Percentiles rank a stretch among this genome's conserved stretches.
Conservation (phyloP, 140 eudicot genomes). For the Cichorium intybus region DNA sequence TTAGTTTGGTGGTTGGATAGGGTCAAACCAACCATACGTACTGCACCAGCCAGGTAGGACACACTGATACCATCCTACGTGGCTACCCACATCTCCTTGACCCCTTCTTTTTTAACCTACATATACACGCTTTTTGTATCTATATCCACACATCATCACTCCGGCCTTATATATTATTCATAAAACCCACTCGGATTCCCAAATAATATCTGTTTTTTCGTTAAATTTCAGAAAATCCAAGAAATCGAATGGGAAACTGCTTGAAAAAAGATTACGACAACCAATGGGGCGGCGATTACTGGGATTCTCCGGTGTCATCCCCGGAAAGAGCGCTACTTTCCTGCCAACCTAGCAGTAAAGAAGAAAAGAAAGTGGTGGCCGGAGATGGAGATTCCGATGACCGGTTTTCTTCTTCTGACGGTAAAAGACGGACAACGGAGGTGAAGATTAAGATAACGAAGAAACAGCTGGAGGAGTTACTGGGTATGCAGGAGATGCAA, state of each 20-base stretch:
- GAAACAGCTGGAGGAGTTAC: conserved; percentile 49
- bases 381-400: conserved; percentile 22
- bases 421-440: conserved; percentile 25
- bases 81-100: conserved; percentile 30
- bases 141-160: not conserved
- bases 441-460: conserved; percentile 58
- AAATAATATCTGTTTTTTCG: conserved; percentile 6
- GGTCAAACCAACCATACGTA: conserved; percentile 27
- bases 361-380: not conserved
- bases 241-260: conserved; percentile 61
- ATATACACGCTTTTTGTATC: conserved; percentile 7
- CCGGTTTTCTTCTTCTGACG: conserved; percentile 8
- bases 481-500: conserved; percentile 40
- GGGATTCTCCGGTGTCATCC: conserved; percentile 38
- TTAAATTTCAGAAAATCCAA: not conserved
- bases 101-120: conserved; percentile 13
- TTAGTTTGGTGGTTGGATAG: conserved; percentile 8
- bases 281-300: conserved; percentile 69
- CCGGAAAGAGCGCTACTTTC: conserved; percentile 19
- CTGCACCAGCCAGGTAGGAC: conserved; percentile 41
- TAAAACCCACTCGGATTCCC: conserved; percentile 2
- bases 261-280: conserved; percentile 33
- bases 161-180: not conserved
- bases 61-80: conserved; percentile 28
- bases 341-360: not conserved